Evolutionary conservation across 1,284 basidiomycete genomes (phyloP), one percentile per base, ranked within the genome.

Genomic region (Meripilus lineatus): DNA sequence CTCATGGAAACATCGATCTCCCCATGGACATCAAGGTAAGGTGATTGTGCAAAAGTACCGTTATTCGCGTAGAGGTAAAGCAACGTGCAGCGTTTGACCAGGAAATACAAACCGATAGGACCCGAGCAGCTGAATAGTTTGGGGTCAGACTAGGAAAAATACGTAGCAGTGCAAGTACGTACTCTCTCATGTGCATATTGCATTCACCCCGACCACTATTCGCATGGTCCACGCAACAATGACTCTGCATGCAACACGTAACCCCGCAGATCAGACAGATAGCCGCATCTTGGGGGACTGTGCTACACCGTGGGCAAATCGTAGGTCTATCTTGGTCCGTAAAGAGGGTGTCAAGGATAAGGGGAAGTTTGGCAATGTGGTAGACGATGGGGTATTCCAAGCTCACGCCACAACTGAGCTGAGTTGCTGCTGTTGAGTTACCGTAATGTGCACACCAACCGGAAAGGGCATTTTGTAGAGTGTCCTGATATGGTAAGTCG

Each of bases 181-280:
- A 96, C 89, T 90, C 86, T 74, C 92, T 76, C 53, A 87, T 89
- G 63, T 99, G 96, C 70, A 90, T 81, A 63, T 98, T 99, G 65
- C 95, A 98, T 62, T 99, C 96, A 26, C 82, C 69, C 71, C 89
- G 64, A 47, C 80, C 65, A 42, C 77, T 68, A 33, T 69, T 71
- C 37, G 91, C 85, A 20, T 69, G 58, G 54, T 93, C 89, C 53
- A 77, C 75, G 63, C 95, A 99, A 59, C 95, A 99, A 56, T 94
- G 88, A 52, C 89, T 90, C 59, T 94, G 90, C 67, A 94, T 79
- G 61, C 96, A 99, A 6, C 91, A 83, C 14, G 88, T 80, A 35
- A 82, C 74, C 1, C 95, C 95, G 56, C 96, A 99, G 40, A 94
- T 74, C 48, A 98, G 66, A 62, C 95, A 99, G 3, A 99, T 80